These are phyloP conservation scores for Poteriospumella lacustris DNA, from an alignment of 108 stramenopile species.

Conservation along the genomic window DNA sequence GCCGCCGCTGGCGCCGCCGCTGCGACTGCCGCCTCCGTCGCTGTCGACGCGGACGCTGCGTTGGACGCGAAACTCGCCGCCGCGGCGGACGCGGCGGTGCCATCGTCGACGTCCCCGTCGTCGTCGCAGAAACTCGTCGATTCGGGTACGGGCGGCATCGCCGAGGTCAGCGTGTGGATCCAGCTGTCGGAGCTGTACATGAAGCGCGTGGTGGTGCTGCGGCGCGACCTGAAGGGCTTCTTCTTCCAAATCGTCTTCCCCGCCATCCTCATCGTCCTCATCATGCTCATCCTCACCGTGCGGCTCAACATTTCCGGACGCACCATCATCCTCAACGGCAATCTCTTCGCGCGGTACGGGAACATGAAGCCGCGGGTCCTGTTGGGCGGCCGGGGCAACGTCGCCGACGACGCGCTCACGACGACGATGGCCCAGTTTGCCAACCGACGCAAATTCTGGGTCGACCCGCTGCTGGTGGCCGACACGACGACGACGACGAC, in stretches of 20 bases:
- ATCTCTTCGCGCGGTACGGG: neutral
- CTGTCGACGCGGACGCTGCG: no score
- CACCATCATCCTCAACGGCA: neutral
- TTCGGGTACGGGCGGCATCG: neutral
- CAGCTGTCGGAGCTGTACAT: neutral
- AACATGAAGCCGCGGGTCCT: neutral
- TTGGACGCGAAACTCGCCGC: no score
- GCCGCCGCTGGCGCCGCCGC: no score
- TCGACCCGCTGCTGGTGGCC: no score
- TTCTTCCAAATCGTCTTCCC: conserved; percentile 24
- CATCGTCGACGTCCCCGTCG: no score
- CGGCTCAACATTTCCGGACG: neutral
- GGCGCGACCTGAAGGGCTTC: conserved; percentile 16
- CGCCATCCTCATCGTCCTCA: neutral
- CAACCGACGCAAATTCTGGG: no score
- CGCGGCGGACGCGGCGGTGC: no score
- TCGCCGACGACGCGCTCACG: neutral
- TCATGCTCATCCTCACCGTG: neutral
- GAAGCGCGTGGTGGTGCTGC: neutral
- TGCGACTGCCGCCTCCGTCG: no score
- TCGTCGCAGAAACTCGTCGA: no score
- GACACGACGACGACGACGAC: no score
- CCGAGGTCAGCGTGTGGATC: neutral
- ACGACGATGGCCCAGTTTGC: no score
- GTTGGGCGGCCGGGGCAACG: neutral